Evolutionary conservation across 75 land plant genomes (phyloP).

Genomic region (Cryptomeria japonica): DNA sequence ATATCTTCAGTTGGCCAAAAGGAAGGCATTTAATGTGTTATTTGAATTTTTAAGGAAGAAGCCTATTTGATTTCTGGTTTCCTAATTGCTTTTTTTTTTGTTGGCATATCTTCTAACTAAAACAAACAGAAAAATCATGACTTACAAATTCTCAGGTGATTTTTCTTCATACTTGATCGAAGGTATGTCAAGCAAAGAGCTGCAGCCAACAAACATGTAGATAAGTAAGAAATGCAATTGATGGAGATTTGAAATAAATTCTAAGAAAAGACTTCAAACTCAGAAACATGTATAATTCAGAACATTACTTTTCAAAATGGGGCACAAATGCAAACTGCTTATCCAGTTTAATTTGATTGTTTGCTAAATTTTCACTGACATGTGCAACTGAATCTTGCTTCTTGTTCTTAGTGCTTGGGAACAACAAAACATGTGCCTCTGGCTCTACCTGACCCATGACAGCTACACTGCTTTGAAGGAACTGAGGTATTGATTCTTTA

Average conservation of each 20-base stretch:
- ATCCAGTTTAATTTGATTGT: not conserved
- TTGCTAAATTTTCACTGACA: not conserved
- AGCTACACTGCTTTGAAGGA: not conserved
- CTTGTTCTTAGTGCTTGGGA: not conserved
- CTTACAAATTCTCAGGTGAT: not conserved
- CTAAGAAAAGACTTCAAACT: not conserved
- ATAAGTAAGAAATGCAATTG: not conserved
- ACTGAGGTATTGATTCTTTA: slow-evolving; percentile 3
- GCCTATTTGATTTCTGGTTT: not conserved
- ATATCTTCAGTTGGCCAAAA: not conserved
- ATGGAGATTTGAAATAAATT: slow-evolving; percentile 2
- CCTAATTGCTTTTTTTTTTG: not conserved
- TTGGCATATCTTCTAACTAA: not conserved
- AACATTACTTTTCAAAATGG: not conserved
- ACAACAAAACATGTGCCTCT: not conserved
- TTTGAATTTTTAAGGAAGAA: not conserved
- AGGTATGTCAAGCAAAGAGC: not conserved
- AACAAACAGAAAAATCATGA: not conserved
- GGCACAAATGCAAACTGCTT: not conserved
- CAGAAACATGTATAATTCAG: not conserved
- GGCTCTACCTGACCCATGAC: not conserved
- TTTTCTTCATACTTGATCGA: not conserved
- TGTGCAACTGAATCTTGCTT: not conserved
- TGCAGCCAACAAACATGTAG: not conserved
- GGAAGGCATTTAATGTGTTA: not conserved